Evolutionary conservation across 768 basidiomycete species (phyloP).

Genomic region (Collybia sp.): DNA sequence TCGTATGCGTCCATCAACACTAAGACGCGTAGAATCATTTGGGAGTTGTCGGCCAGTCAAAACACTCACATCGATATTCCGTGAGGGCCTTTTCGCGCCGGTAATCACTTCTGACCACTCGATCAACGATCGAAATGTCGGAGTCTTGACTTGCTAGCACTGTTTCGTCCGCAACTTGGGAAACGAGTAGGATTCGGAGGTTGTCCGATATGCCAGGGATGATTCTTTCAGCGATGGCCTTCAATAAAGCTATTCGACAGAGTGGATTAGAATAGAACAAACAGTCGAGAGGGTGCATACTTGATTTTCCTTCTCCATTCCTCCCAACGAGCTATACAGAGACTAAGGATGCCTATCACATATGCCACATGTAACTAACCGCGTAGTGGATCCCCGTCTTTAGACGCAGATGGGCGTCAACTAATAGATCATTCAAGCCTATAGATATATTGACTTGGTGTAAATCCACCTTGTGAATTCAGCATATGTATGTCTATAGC

Average conservation of each 20-base stretch:
- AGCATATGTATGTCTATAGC: constrained; percentile 18
- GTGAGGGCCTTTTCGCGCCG: constrained; percentile 25
- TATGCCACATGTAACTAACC: too few species aligned
- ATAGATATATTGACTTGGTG: constrained; percentile 48
- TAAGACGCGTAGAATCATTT: background rate
- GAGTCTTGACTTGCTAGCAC: constrained; percentile 9
- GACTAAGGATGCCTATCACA: too few species aligned
- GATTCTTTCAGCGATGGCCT: constrained; percentile 34
- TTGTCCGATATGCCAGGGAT: constrained; percentile 44
- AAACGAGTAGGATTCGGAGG: constrained; percentile 38
- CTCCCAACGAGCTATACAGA: constrained; percentile 38
- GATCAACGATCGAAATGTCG: constrained; percentile 24
- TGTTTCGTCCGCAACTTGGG: constrained; percentile 27
- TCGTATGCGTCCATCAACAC: constrained; percentile 23
- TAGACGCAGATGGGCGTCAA: constrained; percentile 47
- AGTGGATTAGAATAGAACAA: background rate
- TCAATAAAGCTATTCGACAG: constrained; percentile 19
- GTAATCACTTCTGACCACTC: constrained; percentile 40
- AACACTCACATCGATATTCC: constrained; percentile 19
- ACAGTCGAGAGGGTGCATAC: constrained; percentile 13
- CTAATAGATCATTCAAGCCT: constrained; percentile 45
- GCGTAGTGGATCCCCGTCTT: constrained; percentile 46
- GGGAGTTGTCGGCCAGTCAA: background rate
- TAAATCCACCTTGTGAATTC: constrained; percentile 37
- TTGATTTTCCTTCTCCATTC: constrained; percentile 53